Base-by-base conservation (phyloP, 768 basidiomycete genomes). In the Cystofilobasidium macerans region DNA sequence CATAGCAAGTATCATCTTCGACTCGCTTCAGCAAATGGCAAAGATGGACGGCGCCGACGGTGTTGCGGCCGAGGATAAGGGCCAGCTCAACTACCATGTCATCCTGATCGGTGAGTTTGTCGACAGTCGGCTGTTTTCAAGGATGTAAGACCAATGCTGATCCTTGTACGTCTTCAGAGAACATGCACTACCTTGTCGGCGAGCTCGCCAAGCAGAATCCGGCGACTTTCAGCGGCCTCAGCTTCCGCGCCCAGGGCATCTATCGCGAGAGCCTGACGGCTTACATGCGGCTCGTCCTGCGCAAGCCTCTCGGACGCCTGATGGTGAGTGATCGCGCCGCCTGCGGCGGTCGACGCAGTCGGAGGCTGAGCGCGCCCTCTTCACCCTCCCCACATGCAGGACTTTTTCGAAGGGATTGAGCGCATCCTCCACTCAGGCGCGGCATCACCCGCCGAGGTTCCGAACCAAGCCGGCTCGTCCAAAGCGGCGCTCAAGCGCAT, bases 71-170 rank as follows among this genome's bases (percentile, higher is more conserved):
- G 94, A 98, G 73, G 93, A 92, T 75, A 98, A 98, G 76, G 92
- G 92, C 0, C 91, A 94, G 73, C 81, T 98, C 61, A 97, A 97
- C 75, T 95, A 90, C 70, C 91, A 95, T 73, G 89, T 97, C 70
- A 86, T 94, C 72, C 80, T 98, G 68, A 87, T 97, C 64, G 94
- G 94, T 93, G 72, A 71, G 87, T 73, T 5, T 2, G 32, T 57
- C n/a, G 14, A 38, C 53, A n/a, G 4, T 64, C 32, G 26, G 28
- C 22, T 7, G 33, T 28, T 33, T 28, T 7, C 28, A 38, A 48
- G 9, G n/a, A 51, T 18, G 14, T 43, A 24, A 38, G 8, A 24
- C 42, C 26, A 40, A 30, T 12, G 43, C 47, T 57, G 11, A 42
- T 32, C 24, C 6, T 43, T 16, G 7, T 26, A 18, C 38, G 16